Percentiles rank a stretch among this genome's conserved stretches.
Evolutionary conservation across 495 filamentous ascomycete species (phyloP).

Genomic region (Lineolata rhizophorae): DNA sequence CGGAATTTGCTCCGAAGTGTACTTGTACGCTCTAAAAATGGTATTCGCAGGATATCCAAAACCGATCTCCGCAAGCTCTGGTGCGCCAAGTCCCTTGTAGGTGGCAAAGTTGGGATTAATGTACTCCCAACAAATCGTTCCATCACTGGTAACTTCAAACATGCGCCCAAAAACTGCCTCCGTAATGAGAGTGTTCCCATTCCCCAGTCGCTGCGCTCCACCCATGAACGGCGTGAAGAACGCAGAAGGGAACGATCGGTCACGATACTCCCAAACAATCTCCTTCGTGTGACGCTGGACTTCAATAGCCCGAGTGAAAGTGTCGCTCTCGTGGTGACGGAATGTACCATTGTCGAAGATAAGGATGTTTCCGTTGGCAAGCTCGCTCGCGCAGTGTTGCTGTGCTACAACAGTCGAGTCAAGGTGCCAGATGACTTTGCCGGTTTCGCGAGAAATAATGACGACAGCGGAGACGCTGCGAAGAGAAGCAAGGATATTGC

Average conservation of each 20-base stretch:
- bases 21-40: constrained; percentile 20
- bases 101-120: constrained; percentile 16
- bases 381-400: constrained; percentile 23
- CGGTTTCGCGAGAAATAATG: constrained; percentile 20
- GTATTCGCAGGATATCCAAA: constrained; percentile 19
- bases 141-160: constrained; percentile 18
- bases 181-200: constrained; percentile 23
- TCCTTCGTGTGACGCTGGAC: constrained; percentile 15
- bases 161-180: constrained; percentile 20
- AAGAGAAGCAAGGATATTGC: constrained; percentile 23
- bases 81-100: constrained; percentile 10
- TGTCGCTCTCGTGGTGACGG: constrained; percentile 18
- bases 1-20: constrained; percentile 15
- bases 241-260: constrained; percentile 20
- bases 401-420: constrained; percentile 20
- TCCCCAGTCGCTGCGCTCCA: constrained; percentile 20
- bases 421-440: constrained; percentile 22
- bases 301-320: constrained; percentile 22
- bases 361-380: constrained; percentile 21
- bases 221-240: constrained; percentile 31
- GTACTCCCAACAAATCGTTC: constrained; percentile 18
- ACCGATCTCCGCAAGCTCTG: constrained; percentile 11
- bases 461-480: constrained; percentile 22
- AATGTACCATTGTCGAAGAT: constrained; percentile 27
- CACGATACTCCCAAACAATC: constrained; percentile 24